Evolutionary conservation across 345 rosid genomes (phyloP), one percentile per base, ranked within the genome.

Genomic region (Balakata baccata): DNA sequence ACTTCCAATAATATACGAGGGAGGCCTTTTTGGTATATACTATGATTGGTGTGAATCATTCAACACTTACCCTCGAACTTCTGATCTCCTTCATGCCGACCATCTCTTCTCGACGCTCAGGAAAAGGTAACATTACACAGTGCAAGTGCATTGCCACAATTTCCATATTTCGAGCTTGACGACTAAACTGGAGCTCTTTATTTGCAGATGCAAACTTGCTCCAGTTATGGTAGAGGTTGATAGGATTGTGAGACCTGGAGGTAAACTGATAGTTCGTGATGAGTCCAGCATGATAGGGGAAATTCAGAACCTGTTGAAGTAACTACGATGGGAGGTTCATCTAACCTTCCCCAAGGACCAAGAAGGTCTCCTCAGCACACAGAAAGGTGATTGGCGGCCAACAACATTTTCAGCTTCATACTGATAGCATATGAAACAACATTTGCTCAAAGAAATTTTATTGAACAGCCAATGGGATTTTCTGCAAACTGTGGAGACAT

Each of bases 41-140:
- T 98, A 92, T 78, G 96, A 92, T 22, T 92, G 93, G 99, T 91
- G 97, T 34, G 98, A 92, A 74, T 92, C 99, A 63, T 95, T 91
- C 79, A 89, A 92, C 80, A 87, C 98, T 37, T 92, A 91, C 74
- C 98, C 98, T 3, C 82, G 93, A 56, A 83, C 86, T 10, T 91
- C 92, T 34, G 98, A 95, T 76, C 97, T 95, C 66, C 82, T 92
- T 43, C 98, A 95, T 18, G 96, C 96, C 8, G 98, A 92, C 81
- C 94, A 95, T 82, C 96, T 92, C 71, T 91, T 95, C 88, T 91
- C 99, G 37, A 86, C 75, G 87, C 86, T 95, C 64, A 87, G 81
- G 83, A 77, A 76, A 70, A 86, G 94, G 97, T 89, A 79, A 10
- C 0, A 4, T 51, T 25, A 52, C 14, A 63, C 4, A 67, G 67